Evolutionary conservation across 73 alveolate species (phyloP).

Genomic region (Paramecium biaurelia): DNA sequence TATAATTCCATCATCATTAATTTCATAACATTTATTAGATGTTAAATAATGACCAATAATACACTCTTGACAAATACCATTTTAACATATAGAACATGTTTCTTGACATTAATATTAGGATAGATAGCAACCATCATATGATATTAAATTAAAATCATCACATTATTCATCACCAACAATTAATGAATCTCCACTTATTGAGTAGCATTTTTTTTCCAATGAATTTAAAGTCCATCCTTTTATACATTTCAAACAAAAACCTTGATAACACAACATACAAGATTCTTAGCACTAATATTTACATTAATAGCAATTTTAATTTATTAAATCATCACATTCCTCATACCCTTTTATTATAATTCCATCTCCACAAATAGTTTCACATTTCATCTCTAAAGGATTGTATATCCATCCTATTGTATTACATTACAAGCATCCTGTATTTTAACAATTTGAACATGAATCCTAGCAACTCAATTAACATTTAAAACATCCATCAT

Average conservation of each 20-base stretch:
- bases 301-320: background rate
- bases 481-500: background rate
- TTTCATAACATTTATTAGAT: constrained; percentile 17
- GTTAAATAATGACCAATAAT: background rate
- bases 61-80: background rate
- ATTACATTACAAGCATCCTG: background rate
- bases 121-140: background rate
- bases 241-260: background rate
- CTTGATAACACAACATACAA: background rate
- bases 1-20: constrained; percentile 40
- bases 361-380: background rate
- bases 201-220: background rate
- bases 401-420: background rate
- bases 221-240: background rate
- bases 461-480: background rate
- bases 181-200: background rate
- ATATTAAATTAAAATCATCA: background rate
- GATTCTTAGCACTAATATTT: background rate
- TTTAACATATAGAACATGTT: background rate
- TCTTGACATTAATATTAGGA: background rate
- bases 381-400: background rate
- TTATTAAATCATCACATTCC: background rate
- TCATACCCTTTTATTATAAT: background rate
- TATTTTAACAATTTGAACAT: background rate
- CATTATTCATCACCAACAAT: constrained; percentile 28